phyloP scores from a whole-genome alignment of 73 alveolate genomes.

The Uronychia setigera region DNA sequence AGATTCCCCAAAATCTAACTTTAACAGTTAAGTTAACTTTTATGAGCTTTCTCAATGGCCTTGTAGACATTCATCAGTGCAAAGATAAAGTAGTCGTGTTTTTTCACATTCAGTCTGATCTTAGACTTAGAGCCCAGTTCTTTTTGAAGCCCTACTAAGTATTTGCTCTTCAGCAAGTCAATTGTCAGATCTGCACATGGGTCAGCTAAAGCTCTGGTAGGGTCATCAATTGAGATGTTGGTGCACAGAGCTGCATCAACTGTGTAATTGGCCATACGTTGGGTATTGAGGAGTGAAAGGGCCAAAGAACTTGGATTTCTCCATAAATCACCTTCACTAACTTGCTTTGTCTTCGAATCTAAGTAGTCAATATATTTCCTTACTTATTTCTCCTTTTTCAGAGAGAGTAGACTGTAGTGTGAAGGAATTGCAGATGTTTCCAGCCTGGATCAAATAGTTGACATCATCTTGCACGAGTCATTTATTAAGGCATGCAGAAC shows the following conservation, averaged over 20 bases:
- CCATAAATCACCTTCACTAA: background rate
- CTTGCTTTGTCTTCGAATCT: background rate
- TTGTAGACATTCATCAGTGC: background rate
- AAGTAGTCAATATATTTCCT: background rate
- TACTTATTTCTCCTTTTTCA: too few species aligned
- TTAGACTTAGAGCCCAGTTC: background rate
- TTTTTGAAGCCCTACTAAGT: background rate
- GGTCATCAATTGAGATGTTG: too few species aligned
- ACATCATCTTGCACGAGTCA: background rate
- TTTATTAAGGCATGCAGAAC: background rate
- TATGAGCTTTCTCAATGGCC: too few species aligned
- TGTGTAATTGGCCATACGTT: background rate
- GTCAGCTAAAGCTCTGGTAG: too few species aligned
- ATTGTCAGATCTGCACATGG: background rate
- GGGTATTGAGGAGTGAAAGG: background rate
- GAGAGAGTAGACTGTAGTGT: too few species aligned
- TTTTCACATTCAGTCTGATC: conserved; percentile 10
- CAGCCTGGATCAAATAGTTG: background rate
- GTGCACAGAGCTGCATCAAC: conserved; percentile 1
- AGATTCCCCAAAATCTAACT: too few species aligned
- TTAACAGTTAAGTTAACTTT: too few species aligned
- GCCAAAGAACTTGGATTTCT: conserved; percentile 5
- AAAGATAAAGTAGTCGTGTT: background rate
- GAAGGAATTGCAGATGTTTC: background rate
- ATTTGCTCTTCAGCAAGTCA: background rate